phyloP scores from a whole-genome alignment of 208 protist species.

The Wallacemonas sp. region DNA sequence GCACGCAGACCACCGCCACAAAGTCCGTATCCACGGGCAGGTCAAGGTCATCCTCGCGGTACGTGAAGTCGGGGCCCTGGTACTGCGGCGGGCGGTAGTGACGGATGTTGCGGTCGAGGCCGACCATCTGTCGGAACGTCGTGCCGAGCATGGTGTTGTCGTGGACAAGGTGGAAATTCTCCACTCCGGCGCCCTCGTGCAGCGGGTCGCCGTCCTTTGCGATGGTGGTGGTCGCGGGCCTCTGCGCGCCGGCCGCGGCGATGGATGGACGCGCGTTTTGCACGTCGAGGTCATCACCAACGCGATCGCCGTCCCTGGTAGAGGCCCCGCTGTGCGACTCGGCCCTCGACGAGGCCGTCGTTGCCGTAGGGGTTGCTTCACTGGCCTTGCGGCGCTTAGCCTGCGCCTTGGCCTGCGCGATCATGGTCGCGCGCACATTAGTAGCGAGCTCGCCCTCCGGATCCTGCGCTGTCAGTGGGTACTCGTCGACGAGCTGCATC shows the following conservation, averaged over 20 bases:
- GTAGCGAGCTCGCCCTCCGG: not conserved
- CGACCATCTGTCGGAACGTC: constrained; percentile 5
- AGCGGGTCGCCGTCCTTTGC: too few relatives aligned
- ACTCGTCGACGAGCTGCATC: constrained; percentile 4
- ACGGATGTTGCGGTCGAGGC: not conserved
- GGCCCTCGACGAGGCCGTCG: too few relatives aligned
- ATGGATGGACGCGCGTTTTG: not conserved
- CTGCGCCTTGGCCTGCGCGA: constrained; percentile 4
- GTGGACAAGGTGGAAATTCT: not conserved
- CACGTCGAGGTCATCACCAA: not conserved
- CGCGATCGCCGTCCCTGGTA: not conserved
- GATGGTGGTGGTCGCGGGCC: too few relatives aligned
- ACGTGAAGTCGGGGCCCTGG: constrained; percentile 9
- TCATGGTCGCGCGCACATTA: not conserved
- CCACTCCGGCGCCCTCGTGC: not conserved
- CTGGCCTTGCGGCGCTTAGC: not conserved
- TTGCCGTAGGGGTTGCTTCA: not conserved
- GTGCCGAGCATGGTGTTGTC: constrained; percentile 9
- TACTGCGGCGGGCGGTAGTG: constrained; percentile 12
- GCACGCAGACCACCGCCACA: not conserved
- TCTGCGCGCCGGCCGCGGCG: too few relatives aligned
- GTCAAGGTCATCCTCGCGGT: constrained; percentile 14
- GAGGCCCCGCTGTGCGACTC: too few relatives aligned
- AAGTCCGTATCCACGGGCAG: constrained; percentile 15
- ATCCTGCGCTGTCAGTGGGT: constrained; percentile 6